Base-by-base conservation (phyloP, 345 rosid species). In the Cochlearia excelsa region DNA sequence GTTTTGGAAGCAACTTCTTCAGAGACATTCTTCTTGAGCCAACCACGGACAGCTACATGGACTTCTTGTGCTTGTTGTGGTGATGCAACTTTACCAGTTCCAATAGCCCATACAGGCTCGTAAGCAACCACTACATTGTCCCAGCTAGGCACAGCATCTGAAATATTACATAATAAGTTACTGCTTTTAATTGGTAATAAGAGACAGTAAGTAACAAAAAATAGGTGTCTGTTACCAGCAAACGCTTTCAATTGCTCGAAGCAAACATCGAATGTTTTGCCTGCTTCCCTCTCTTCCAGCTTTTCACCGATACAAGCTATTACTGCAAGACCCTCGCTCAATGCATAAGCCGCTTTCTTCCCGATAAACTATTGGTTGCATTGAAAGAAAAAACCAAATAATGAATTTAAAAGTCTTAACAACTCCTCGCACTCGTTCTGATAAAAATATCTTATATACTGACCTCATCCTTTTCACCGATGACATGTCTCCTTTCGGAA, bases 91-190 rank as follows among this genome's bases (percentile, higher is more conserved):
- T 89, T 90, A 61, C 99, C 99, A 46, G 97, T 89, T 63, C 96
- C 99, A 71, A 93, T 93, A 63, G 99, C 99, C 99, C 99, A 93
- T 29, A 93, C 97, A 52, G 99, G 97, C 75, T 93, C 99, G 52
- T 93, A 93, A 1, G 99, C 99, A 60, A 93, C 82, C 30, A 93
- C 99, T 44, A 89, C 55, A 55, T 82, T 75, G 49, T 89, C 96
- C 99, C 97, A 89, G 77, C 96, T 78, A 39, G 95, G 87, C 30
- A 85, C 83, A 66, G 85, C 84, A 81, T 89, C 99, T 92, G 80
- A 46, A 51, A 6, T 57, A 5, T 16, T 30, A 41, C 3, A 37
- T 8, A 37, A 31, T 31, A 30, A 9, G 10, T 33, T 68, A 54
- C 54, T 39, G 53, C 42, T 16, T 35, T 57, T 3, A 46, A 37